These are phyloP conservation scores for Rhodofomes roseus DNA, from an alignment of 1,284 basidiomycete species.

Conservation along the genomic window DNA sequence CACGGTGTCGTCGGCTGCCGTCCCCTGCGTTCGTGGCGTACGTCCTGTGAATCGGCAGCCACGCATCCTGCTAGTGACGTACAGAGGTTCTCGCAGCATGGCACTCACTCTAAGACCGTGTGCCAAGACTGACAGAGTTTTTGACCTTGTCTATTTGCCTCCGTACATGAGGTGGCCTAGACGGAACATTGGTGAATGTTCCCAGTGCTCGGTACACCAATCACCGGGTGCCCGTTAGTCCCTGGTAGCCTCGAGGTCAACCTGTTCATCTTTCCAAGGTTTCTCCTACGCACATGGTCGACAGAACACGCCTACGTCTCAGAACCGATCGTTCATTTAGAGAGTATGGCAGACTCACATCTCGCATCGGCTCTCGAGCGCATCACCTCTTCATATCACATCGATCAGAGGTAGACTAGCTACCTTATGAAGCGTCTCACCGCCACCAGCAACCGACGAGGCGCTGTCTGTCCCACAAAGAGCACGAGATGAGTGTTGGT, in stretches of 20 bases:
- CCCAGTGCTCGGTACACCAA: not conserved
- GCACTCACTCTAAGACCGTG: not conserved
- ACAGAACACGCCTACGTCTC: not conserved
- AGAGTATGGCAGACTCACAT: not conserved
- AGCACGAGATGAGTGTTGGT: not conserved
- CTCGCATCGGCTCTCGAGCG: not conserved
- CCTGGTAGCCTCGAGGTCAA: not conserved
- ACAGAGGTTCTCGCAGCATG: not conserved
- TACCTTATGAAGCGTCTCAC: not conserved
- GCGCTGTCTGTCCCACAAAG: not conserved
- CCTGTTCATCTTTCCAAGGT: not conserved
- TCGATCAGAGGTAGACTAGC: not conserved
- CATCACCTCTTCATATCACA: not conserved
- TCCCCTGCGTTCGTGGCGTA: not conserved
- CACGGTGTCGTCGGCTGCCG: not conserved
- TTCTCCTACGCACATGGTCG: not conserved
- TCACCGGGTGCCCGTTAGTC: not conserved
- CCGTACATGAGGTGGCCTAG: not conserved
- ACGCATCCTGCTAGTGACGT: not conserved
- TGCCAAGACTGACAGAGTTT: no score
- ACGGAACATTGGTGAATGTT: not conserved
- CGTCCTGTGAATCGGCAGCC: not conserved
- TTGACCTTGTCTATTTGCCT: not conserved
- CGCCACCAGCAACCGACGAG: not conserved
- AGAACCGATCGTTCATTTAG: not conserved